phyloP scores from a whole-genome alignment of 1,284 basidiomycete genomes.

The Heterobasidion occidentale region DNA sequence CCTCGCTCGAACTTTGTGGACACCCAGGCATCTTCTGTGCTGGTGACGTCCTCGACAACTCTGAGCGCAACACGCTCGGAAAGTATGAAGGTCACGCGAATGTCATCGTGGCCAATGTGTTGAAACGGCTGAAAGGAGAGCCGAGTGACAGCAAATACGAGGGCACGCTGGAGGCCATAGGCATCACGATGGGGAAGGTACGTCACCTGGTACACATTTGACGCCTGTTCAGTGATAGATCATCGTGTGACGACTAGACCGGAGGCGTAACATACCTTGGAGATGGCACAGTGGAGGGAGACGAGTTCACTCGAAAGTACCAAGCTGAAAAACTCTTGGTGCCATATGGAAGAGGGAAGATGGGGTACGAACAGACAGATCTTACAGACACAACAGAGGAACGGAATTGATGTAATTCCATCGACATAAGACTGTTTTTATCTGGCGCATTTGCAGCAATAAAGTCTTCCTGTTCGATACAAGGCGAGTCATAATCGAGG shows the following conservation, averaged over 20 bases:
- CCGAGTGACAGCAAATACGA: background rate
- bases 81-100: conserved; percentile 1
- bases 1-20: conserved; percentile 40
- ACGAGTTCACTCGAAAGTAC: background rate
- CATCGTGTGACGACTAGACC: background rate
- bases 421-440: too few species aligned
- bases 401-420: too few species aligned
- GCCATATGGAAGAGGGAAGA: background rate
- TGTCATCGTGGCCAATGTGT: conserved; percentile 1
- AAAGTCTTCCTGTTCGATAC: too few species aligned
- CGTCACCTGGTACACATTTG: background rate
- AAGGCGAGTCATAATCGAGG: too few species aligned
- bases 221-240: background rate
- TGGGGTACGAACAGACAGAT: background rate
- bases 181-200: conserved; percentile 2
- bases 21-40: conserved; percentile 46
- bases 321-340: background rate
- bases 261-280: background rate
- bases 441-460: too few species aligned
- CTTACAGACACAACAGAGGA: too few species aligned
- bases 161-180: background rate
- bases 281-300: background rate
- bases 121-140: background rate
- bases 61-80: background rate
- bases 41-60: conserved; percentile 43